Evolutionary conservation across 1,284 basidiomycete genomes (phyloP).

Genomic region (Termitomyces sp.): DNA sequence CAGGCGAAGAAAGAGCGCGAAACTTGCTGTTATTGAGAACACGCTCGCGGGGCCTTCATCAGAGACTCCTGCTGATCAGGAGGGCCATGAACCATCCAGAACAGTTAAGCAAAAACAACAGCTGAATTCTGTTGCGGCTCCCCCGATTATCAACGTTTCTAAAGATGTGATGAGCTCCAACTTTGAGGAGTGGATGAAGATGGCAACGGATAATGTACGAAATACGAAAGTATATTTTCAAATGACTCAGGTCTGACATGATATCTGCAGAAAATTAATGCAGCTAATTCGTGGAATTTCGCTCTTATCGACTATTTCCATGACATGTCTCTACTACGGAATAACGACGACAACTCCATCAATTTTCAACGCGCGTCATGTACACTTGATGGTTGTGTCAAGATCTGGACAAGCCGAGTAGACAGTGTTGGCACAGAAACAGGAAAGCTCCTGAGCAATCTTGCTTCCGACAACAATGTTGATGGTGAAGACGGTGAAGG

Average conservation of each 20-base stretch:
- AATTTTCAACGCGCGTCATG: slow-evolving; percentile 99
- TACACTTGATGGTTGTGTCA: slow-evolving; percentile 98
- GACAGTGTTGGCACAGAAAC: slow-evolving; percentile 97
- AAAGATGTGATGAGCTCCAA: slow-evolving; percentile 84
- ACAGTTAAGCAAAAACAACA: slow-evolving; percentile 54
- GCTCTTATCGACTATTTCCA: slow-evolving; percentile 99
- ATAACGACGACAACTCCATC: slow-evolving; percentile 89
- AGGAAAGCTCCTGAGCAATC: slow-evolving; percentile 89
- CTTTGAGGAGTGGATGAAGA: slow-evolving; percentile 99
- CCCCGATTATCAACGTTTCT: slow-evolving; percentile 57
- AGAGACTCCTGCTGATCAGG: slow-evolving; percentile 29
- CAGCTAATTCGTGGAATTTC: slow-evolving; percentile 96
- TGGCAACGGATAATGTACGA: slow-evolving; percentile 96
- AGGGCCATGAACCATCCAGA: slow-evolving; percentile 37
- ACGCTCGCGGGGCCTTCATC: slow-evolving; percentile 49
- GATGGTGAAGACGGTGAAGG: slow-evolving; percentile 46
- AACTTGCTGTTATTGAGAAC: slow-evolving; percentile 47
- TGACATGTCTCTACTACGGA: slow-evolving; percentile 95
- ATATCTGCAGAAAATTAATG: slow-evolving; percentile 88
- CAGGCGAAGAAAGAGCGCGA: slow-evolving; percentile 67
- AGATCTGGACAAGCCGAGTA: slow-evolving; percentile 98
- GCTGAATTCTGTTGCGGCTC: slow-evolving; percentile 54
- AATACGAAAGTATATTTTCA: slow-evolving; percentile 35
- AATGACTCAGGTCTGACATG: slow-evolving; percentile 1
- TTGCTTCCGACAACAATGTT: slow-evolving; percentile 66